Percentiles rank a stretch among this genome's conserved stretches.
Evolutionary conservation across 331 rosid species (phyloP).

Genomic region (Quercus tomentella): DNA sequence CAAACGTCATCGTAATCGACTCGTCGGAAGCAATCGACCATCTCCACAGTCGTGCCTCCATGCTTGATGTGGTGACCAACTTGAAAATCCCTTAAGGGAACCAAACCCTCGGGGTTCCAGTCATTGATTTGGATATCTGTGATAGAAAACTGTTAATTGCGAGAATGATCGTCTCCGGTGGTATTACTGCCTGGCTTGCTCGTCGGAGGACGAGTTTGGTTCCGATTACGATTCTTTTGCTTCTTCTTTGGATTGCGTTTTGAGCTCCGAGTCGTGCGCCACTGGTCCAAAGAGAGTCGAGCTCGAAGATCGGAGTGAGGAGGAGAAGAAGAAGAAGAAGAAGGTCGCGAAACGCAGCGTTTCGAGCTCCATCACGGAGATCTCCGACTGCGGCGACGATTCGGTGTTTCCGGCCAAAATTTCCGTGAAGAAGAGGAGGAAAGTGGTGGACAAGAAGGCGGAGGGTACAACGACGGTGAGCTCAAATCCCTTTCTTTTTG

Average conservation of each 20-base stretch:
- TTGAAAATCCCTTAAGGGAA: too few relatives aligned
- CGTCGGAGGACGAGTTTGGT: constrained; percentile 2
- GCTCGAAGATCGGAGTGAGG: neutral
- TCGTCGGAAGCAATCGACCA: too few relatives aligned
- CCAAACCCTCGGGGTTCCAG: constrained; percentile 22
- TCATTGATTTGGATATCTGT: constrained; percentile 13
- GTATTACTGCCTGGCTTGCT: constrained; percentile 35
- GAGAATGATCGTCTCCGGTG: neutral
- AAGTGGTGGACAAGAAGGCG: too few relatives aligned
- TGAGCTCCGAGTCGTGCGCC: constrained; percentile 30
- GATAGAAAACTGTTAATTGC: too few relatives aligned
- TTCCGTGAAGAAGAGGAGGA: neutral
- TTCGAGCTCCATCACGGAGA: constrained; percentile 28
- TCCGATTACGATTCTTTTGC: neutral
- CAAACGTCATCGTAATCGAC: too few relatives aligned
- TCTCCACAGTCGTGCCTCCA: too few relatives aligned
- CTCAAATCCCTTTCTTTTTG: too few relatives aligned
- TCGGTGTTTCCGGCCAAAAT: neutral
- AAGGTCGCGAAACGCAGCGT: neutral
- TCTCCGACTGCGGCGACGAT: neutral
- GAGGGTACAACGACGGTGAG: too few relatives aligned
- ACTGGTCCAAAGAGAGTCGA: neutral
- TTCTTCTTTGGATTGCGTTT: constrained; percentile 28
- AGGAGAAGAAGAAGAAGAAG: too few relatives aligned
- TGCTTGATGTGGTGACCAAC: too few relatives aligned